Evolutionary conservation across 2,329 filamentous ascomycete species (phyloP), one percentile per base, ranked within the genome.

Genomic region (Orbilia ellipsospora): DNA sequence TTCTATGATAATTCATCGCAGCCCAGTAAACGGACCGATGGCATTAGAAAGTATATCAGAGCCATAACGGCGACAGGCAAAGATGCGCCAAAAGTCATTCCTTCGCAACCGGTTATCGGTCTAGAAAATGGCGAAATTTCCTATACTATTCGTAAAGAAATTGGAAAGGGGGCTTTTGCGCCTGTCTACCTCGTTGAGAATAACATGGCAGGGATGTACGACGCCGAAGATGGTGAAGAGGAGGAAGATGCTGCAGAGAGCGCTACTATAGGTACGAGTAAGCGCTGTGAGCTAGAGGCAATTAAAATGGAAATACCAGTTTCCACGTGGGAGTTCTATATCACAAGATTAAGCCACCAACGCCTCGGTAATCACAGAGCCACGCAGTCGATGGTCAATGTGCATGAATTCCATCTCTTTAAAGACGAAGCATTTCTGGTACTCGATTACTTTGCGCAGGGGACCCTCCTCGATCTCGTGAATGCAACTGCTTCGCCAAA

Each of bases 231-330:
- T 80, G 83, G 36, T 36, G 82, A 84, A 16, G 84, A 87, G 15
- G 85, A 87, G 36, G 83, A 84, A 52, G 81, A 80, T 62, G 81
- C 79, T 63, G 82, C 80, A 88, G 89, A 67, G 89, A 88, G 79
- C 87, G 89, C 31, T 83, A 85, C 12, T 83, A 84, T 73, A 15
- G 69, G 69, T 2, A 67, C 64, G 4, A 73, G 69, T 40, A 73
- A 66, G 45, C 88, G 91, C 50, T 84, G 84, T 51, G 77, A 84
- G 0, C 86, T 95, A 3, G 93, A 97, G 82, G 95, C 95, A 0
- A 86, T 99, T 79, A 99, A 99, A 83, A 94, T 97, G 89, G 95
- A 99, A 83, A 88, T 91, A 36, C 93, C 94, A 0, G 92, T 94
- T 0, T 91, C 90, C 3, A 87, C 92, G 0, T 99, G 95, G 95